A percentile compares a stretch with the other conserved stretches of the same genome.
These are phyloP conservation scores for Fusarium sp. DNA, from an alignment of 2,329 filamentous ascomycete species.

Conservation along the genomic window DNA sequence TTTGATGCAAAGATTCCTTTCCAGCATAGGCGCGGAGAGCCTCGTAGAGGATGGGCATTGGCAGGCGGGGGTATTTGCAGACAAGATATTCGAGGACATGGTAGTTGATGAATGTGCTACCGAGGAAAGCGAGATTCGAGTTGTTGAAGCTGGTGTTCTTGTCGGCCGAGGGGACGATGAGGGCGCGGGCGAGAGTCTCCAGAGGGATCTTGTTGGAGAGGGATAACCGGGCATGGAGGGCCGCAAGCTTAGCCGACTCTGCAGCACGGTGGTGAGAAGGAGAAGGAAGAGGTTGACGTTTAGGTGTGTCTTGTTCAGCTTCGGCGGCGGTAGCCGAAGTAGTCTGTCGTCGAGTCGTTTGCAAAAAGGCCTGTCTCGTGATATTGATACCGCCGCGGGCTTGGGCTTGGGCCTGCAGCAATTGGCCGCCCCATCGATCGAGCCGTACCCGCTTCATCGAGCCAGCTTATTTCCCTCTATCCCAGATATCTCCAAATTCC, in stretches of 20 bases:
- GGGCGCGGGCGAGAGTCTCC: constrained; percentile 84
- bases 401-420: constrained; percentile 51
- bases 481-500: constrained; percentile 30
- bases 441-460: constrained; percentile 59
- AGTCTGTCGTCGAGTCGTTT: constrained; percentile 46
- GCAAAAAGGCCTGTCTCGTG: constrained; percentile 42
- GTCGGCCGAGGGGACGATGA: constrained; percentile 90
- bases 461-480: constrained; percentile 36
- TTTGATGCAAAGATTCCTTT: constrained; percentile 75
- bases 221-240: constrained; percentile 88
- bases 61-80: constrained; percentile 89
- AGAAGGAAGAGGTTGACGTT: constrained; percentile 68
- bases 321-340: constrained; percentile 49
- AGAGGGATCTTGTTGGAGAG: constrained; percentile 86
- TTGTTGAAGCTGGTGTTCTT: constrained; percentile 88
- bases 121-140: constrained; percentile 81
- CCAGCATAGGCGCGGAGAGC: constrained; percentile 88
- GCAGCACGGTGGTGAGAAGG: constrained; percentile 75
- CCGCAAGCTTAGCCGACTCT: constrained; percentile 87
- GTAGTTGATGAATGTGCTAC: constrained; percentile 85
- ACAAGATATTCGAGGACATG: constrained; percentile 90
- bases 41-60: constrained; percentile 87
- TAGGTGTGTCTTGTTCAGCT: constrained; percentile 42
- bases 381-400: constrained; percentile 40
- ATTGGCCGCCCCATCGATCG: constrained; percentile 57